These are phyloP conservation scores for Agaricus subrufescens DNA, from an alignment of 768 basidiomycete species.

Conservation along the genomic window DNA sequence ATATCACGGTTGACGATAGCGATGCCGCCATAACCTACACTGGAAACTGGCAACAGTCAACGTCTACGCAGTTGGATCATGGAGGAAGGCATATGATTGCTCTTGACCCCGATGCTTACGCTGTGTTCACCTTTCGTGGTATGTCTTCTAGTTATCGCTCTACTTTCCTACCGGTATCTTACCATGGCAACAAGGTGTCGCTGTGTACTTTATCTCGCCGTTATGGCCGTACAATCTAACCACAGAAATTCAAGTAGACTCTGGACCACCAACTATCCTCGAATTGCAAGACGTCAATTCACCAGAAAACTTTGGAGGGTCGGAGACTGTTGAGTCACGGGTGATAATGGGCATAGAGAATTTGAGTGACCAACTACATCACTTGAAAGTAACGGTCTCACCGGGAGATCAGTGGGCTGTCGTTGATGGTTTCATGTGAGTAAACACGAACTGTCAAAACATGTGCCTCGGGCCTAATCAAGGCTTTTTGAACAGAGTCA, in stretches of 20 bases:
- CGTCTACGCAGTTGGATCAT: neutral
- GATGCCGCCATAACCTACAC: neutral
- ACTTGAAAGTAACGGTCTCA: constrained; percentile 30
- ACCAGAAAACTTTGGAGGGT: constrained; percentile 12
- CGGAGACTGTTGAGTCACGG: constrained; percentile 32
- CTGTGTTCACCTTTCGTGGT: constrained; percentile 8
- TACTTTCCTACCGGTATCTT: neutral
- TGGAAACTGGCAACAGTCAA: neutral
- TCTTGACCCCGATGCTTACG: constrained; percentile 1
- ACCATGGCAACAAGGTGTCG: constrained; percentile 20
- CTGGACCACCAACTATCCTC: constrained; percentile 15
- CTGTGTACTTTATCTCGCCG: constrained; percentile 30
- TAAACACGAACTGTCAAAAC: neutral
- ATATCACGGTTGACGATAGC: constrained; percentile 9
- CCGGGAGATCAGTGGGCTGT: constrained; percentile 28
- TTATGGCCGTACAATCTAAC: constrained; percentile 32
- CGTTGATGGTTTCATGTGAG: constrained; percentile 36
- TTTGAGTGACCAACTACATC: constrained; percentile 29
- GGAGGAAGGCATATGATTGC: constrained; percentile 1
- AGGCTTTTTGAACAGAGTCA: neutral
- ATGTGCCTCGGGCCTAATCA: neutral
- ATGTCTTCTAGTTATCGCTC: neutral
- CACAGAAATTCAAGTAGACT: constrained; percentile 25
- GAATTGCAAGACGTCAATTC: constrained; percentile 18
- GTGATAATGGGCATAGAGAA: constrained; percentile 31